Evolutionary conservation across 2,329 filamentous ascomycete species (phyloP), one percentile per base, ranked within the genome.

Genomic region (Xenosphaeropsis pyriputrescens): DNA sequence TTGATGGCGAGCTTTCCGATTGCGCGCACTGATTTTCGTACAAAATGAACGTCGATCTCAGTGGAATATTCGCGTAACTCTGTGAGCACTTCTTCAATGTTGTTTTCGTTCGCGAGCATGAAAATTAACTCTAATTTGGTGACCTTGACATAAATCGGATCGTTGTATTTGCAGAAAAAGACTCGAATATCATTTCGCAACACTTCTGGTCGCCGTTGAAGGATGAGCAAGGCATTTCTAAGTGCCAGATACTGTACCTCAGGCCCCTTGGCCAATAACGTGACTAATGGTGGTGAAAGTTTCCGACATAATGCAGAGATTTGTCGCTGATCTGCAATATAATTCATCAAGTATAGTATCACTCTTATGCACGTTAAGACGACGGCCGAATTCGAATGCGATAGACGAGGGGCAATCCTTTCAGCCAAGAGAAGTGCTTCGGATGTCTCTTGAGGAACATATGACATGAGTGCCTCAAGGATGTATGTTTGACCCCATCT

Each of bases 81-180:
- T 2, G 88, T 93, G 46, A 98, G 62, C 1, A 98, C 91, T 54
- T 96, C 85, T 35, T 85, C 80, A 49, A 98, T 98, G 56, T 98
- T 98, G 51, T 79, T 82, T 59, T 95, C 86, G 26, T 76, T 94
- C 6, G 91, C 91, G 42, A 98, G 72, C 91, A 96, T 98, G 60
- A 98, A 98, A 47, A 98, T 96, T 49, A 98, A 72, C 61, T 98
- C 91, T 36, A 98, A 70, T 61, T 98, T 98, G 13, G 91, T 98
- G 37, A 98, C 91, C 60, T 98, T 98, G 62, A 98, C 91, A 57
- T 96, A 98, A 46, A 98, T 98, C 0, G 91, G 91, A 54, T 98
- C 91, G 57, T 98, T 98, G 62, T 98, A 98, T 68, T 98, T 98
- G 75, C 91, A 98, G 62, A 98, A 98, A 63, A 98, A 98, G 22